Conservation (phyloP, 2,329 filamentous ascomycete species). For the Penicillium italicum region DNA sequence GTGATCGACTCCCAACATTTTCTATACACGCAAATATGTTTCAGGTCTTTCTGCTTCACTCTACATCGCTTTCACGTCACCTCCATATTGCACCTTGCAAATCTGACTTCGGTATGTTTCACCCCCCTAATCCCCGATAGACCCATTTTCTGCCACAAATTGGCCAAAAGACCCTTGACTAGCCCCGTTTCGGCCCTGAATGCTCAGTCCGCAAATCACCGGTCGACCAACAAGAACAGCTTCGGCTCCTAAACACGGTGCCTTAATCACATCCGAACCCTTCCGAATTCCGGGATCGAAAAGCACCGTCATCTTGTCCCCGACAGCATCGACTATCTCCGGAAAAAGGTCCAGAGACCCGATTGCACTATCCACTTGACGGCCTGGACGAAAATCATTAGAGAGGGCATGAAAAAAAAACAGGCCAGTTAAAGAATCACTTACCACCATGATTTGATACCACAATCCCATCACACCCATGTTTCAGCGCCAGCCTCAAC, state of each 20-base stretch:
- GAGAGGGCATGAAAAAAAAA: not conserved
- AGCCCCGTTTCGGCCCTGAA: conserved; percentile 55
- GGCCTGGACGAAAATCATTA: conserved; percentile 23
- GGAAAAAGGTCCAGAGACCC: conserved; percentile 54
- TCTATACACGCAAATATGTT: not conserved
- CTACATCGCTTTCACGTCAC: conserved; percentile 36
- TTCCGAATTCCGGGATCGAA: conserved; percentile 52
- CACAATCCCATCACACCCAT: conserved; percentile 49
- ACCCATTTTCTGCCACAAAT: conserved; percentile 56
- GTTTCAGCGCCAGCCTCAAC: conserved; percentile 46
- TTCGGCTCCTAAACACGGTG: conserved; percentile 54
- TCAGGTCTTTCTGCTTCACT: not conserved
- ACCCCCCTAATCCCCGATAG: conserved; percentile 49
- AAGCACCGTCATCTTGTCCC: conserved; percentile 44
- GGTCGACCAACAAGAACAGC: conserved; percentile 57
- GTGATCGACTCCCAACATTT: not conserved
- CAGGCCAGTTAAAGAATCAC: not conserved
- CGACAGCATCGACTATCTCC: conserved; percentile 60
- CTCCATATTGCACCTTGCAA: conserved; percentile 35
- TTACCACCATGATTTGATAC: conserved; percentile 53
- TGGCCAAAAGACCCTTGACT: conserved; percentile 52
- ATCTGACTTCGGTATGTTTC: conserved; percentile 32
- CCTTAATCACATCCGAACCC: conserved; percentile 52
- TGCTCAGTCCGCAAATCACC: conserved; percentile 56
- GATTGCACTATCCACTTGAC: conserved; percentile 52